phyloP scores from a whole-genome alignment of 1,139 yeast genomes.

The Yamadazyma aaseri region DNA sequence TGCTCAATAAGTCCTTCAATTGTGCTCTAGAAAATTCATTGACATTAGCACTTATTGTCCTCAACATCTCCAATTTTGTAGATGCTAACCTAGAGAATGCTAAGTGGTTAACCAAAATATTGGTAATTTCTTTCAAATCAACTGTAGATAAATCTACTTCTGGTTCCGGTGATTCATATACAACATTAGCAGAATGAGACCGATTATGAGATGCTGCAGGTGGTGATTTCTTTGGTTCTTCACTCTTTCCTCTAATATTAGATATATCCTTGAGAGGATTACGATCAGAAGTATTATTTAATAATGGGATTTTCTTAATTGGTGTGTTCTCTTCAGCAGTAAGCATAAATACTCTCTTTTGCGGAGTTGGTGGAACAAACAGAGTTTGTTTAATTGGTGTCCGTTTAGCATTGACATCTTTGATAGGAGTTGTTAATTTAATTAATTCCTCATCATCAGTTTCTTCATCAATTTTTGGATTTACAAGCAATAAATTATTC shows the following conservation, averaged over 20 bases:
- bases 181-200: slow-evolving; percentile 2
- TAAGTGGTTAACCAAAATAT: slow-evolving; percentile 75
- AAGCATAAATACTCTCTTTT: slow-evolving; percentile 16
- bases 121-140: slow-evolving; percentile 51
- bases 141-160: slow-evolving; percentile 26
- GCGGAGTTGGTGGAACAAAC: slow-evolving; percentile 18
- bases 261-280: slow-evolving; percentile 12
- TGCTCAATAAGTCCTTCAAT: slow-evolving; percentile 49
- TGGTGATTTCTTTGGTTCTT: slow-evolving; percentile 5
- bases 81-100: slow-evolving; percentile 89
- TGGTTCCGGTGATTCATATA: slow-evolving; percentile 8
- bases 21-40: slow-evolving; percentile 45
- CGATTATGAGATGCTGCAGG: neutral
- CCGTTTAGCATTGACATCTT: neutral
- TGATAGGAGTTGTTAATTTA: slow-evolving; percentile 4
- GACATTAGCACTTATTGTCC: slow-evolving; percentile 54
- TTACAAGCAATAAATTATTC: slow-evolving; percentile 56
- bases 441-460: slow-evolving; percentile 42
- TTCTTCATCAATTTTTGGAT: slow-evolving; percentile 43
- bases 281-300: slow-evolving; percentile 4
- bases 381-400: slow-evolving; percentile 4
- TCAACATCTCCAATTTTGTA: slow-evolving; percentile 73
- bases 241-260: slow-evolving; percentile 6
- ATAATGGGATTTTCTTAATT: slow-evolving; percentile 7
- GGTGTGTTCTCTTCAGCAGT: slow-evolving; percentile 28